phyloP scores from a whole-genome alignment of 106 monocot species.

The Amphibolis antarctica region DNA sequence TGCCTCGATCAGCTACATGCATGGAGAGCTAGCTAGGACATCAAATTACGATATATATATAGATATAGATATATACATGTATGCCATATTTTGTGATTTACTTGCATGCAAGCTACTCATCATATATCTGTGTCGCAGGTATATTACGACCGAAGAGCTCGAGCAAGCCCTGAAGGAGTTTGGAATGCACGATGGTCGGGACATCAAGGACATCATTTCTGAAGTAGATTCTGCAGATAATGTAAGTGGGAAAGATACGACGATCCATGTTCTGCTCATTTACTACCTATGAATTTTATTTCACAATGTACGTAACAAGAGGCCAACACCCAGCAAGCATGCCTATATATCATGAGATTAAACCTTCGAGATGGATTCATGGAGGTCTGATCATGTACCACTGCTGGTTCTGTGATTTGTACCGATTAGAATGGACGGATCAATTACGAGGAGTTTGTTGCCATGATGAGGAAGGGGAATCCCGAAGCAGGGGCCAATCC shows the following conservation, averaged over 20 bases:
- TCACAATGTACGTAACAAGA: no score
- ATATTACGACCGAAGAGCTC: constrained; percentile 82
- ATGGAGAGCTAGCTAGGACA: no score
- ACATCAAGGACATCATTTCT: constrained; percentile 63
- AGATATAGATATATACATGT: no score
- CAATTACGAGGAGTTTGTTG: constrained; percentile 61
- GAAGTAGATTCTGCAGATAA: constrained; percentile 88
- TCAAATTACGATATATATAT: neutral
- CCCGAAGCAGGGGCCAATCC: constrained; percentile 17
- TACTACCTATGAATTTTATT: no score
- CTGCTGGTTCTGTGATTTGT: neutral
- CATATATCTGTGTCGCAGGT: constrained; percentile 20
- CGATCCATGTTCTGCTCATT: no score
- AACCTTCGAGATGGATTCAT: no score
- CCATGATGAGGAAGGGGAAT: constrained; percentile 27
- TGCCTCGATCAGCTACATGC: no score
- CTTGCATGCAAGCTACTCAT: no score
- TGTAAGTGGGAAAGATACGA: constrained; percentile 30
- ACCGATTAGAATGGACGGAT: constrained; percentile 58
- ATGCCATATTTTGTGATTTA: neutral
- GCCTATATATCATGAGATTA: no score
- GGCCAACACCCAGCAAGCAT: no score
- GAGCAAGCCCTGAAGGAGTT: constrained; percentile 73
- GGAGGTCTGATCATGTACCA: no score
- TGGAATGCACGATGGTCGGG: constrained; percentile 57